phyloP scores from a whole-genome alignment of 352 stramenopile species.

The Globisporangium polare region DNA sequence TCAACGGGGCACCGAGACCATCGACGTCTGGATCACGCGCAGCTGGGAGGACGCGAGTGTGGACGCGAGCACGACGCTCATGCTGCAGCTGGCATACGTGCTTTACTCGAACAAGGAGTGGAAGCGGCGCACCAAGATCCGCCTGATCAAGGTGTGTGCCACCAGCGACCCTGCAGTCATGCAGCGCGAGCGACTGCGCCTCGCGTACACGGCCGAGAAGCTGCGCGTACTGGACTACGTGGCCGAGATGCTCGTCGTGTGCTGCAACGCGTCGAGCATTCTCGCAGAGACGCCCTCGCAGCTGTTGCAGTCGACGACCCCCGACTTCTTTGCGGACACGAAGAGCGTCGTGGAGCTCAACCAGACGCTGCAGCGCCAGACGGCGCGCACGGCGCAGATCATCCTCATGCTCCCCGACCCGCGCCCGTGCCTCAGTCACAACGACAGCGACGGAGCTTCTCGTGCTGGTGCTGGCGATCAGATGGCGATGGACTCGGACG shows the following conservation, averaged over 20 bases:
- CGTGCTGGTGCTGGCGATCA: background rate
- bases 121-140: conserved; percentile 24
- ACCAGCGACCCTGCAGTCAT: conserved; percentile 18
- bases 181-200: conserved; percentile 24
- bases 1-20: conserved; percentile 25
- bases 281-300: conserved; percentile 19
- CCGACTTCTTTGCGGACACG: conserved; percentile 21
- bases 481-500: background rate
- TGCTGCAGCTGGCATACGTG: conserved; percentile 45
- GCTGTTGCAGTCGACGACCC: conserved; percentile 2
- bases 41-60: conserved; percentile 27
- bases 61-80: conserved; percentile 31
- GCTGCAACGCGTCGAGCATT: conserved; percentile 34
- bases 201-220: conserved; percentile 19
- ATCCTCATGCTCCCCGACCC: conserved; percentile 44
- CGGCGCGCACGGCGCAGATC: conserved; percentile 33
- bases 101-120: conserved; percentile 34
- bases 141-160: conserved; percentile 23
- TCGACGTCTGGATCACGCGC: conserved; percentile 57
- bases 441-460: background rate
- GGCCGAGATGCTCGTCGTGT: conserved; percentile 39
- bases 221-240: conserved; percentile 36
- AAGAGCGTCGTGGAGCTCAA: conserved; percentile 35
- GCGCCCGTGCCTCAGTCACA: background rate
- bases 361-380: conserved; percentile 43